Evolutionary conservation across 768 basidiomycete species (phyloP), one percentile per base, ranked within the genome.

Genomic region (Hydnomerulius pinastri): DNA sequence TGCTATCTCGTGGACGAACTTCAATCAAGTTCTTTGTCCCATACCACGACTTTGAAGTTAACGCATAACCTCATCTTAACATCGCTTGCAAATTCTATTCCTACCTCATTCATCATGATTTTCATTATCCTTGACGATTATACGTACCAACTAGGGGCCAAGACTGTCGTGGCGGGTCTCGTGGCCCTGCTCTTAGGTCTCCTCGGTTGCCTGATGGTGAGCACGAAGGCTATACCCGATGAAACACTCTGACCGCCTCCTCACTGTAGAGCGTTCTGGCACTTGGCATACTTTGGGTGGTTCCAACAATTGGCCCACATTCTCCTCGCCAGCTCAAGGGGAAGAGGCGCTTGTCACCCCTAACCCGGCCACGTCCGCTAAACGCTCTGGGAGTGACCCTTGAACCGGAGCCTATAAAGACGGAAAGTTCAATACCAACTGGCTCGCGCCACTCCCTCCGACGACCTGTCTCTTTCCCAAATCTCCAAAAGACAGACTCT

Each of bases 231-330:
- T 46, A n/a, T 27, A 13, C 37, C 11, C 25, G 5, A n/a, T 37
- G 11, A 17, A 5, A 21, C 29, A 28, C 17, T 21, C 28, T 3
- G 5, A 36, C 36, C 21, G 25, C 25, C 11, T 10, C 15, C 5
- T 17, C 13, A 42, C 41, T 42, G 11, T 46, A 67, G 66, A 66
- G 64, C 43, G 52, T 67, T 25, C 46, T 66, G 35, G 63, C 66
- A 32, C 59, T 62, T 6, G 50, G 43, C 15, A 21, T 56, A 46
- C 28, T 63, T 5, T 66, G 58, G 58, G 50, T 67, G n/a, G 46
- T 61, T 35, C 65, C 63, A 7, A 44, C 47, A 8, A 39, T 50
- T 10, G 48, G 47, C 37, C 51, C 53, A 6, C 53, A 41, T 6
- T 49, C 48, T 18, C 52, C 61, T 21, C 52, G 57, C 4, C 7